phyloP scores from a whole-genome alignment of 2,329 filamentous ascomycete genomes.

The Aureobasidium sp. region DNA sequence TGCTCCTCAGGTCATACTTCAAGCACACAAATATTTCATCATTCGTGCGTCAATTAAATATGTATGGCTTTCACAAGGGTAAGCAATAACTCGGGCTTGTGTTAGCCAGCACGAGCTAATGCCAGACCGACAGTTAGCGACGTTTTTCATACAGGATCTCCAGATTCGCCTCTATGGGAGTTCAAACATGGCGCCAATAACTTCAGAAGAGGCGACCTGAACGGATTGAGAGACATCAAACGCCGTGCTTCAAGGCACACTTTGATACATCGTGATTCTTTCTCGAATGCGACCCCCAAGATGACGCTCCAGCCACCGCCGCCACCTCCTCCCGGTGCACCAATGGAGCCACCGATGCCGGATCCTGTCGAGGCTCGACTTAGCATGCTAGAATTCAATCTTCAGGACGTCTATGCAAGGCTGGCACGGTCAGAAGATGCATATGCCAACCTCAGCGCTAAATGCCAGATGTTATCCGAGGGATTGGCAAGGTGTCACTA shows the following conservation, averaged over 20 bases:
- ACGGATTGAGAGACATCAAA: conserved; percentile 90
- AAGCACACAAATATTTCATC: conserved; percentile 99
- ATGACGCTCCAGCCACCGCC: conserved; percentile 49
- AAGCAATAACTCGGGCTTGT: conserved; percentile 20
- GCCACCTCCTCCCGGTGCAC: conserved; percentile 59
- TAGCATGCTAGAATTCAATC: conserved; percentile 66
- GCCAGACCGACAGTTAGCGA: conserved; percentile 68
- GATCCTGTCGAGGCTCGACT: conserved; percentile 74
- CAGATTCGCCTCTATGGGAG: conserved; percentile 93
- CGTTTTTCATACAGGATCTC: conserved; percentile 91
- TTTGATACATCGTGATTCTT: conserved; percentile 85
- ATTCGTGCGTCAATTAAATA: conserved; percentile 94
- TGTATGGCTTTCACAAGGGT: conserved; percentile 99
- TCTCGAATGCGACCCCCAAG: conserved; percentile 62
- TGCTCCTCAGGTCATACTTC: conserved; percentile 75
- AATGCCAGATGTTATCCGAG: conserved; percentile 76
- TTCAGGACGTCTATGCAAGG: conserved; percentile 72
- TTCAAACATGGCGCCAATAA: conserved; percentile 97
- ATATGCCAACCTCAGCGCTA: conserved; percentile 69
- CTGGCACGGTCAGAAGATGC: conserved; percentile 78
- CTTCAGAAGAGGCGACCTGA: conserved; percentile 90
- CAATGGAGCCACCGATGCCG: conserved; percentile 50
- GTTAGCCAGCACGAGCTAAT: neutral
- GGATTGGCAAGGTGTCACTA: conserved; percentile 63
- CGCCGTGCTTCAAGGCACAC: conserved; percentile 87